A percentile compares a stretch with the other conserved stretches of the same genome.
phyloP scores from a whole-genome alignment of 129 eudicot species.

The Flaveria bidentis region DNA sequence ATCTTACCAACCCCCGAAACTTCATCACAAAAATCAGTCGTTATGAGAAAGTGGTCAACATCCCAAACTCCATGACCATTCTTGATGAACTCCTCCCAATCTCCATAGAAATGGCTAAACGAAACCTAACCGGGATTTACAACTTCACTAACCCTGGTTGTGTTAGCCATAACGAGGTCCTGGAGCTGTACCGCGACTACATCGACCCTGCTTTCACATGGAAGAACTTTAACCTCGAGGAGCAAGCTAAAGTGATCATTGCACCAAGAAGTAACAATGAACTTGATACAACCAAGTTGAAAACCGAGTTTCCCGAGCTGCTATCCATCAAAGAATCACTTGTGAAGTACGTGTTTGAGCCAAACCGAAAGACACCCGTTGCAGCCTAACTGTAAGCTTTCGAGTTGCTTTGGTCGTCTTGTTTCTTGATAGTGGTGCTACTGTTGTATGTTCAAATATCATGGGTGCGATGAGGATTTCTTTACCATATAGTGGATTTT shows the following conservation, averaged over 20 bases:
- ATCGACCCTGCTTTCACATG: slow-evolving; percentile 39
- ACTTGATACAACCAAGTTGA: slow-evolving; percentile 57
- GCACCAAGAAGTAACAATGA: slow-evolving; percentile 55
- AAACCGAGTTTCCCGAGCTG: slow-evolving; percentile 50
- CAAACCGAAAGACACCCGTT: slow-evolving; percentile 42
- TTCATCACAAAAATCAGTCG: slow-evolving; percentile 51
- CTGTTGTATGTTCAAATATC: slow-evolving; percentile 4
- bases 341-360: slow-evolving; percentile 49
- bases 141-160: slow-evolving; percentile 57
- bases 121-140: slow-evolving; percentile 52
- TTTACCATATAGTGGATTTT: slow-evolving; percentile 15
- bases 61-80: slow-evolving; percentile 57
- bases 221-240: slow-evolving; percentile 53
- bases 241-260: slow-evolving; percentile 50
- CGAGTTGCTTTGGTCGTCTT: background rate
- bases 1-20: slow-evolving; percentile 59
- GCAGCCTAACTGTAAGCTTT: slow-evolving; percentile 19
- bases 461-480: slow-evolving; percentile 12
- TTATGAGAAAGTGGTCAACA: slow-evolving; percentile 50
- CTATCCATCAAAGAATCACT: slow-evolving; percentile 49
- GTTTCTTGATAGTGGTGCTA: background rate
- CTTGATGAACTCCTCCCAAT: slow-evolving; percentile 57
- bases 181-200: slow-evolving; percentile 52
- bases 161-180: slow-evolving; percentile 53
- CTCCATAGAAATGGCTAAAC: slow-evolving; percentile 54